Base-by-base conservation (phyloP, 129 eudicot species). In the Dittrichia graveolens region DNA sequence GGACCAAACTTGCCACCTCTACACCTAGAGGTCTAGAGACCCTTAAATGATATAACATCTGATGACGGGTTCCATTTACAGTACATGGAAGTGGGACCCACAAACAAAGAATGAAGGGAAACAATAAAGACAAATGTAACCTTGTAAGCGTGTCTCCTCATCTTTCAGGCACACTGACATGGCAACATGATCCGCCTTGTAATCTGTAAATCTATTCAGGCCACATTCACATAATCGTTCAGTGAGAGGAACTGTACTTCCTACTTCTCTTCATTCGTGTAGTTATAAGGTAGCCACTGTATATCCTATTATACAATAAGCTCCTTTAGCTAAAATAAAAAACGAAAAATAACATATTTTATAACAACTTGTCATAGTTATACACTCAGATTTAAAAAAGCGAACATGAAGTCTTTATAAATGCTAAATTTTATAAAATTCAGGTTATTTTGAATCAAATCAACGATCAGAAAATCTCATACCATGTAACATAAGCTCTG, bases 401-500 rank as follows among this genome's bases (percentile, higher is more conserved):
- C 7, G 3, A 57, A 19, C 56, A 3, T 55, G 43, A 38, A 12
- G 46, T 24, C 66, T n/a, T 53, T 8, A 15, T 5, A 8, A 44
- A 45, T 15, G 39, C 39, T 59, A 12, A 34, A 3, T 15, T 58
- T n/a, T 14, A 18, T 12, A 15, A 45, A n/a, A 18, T 49, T 13
- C 4, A 40, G n/a, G 18, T 54, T 42, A 3, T 42, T 14, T 11
- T 55, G 61, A 79, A 49, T 31, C 54, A 47, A 50, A 42, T 12
- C 19, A 44, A 68, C 11, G 47, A 61, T 40, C 40, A 61, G 52
- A 81, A 75, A 13, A 62, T 46, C 5, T 18, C 82, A 44, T 72
- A 92, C 96, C 98, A 83, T 84, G 83, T 74, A 34, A 69, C 95
- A 87, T 65, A 86, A 9, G 81, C 96, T 77, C 14, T 83, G 76